Conservation (phyloP, 192 early-diverging fungal species). For the Lobulomyces angularis region DNA sequence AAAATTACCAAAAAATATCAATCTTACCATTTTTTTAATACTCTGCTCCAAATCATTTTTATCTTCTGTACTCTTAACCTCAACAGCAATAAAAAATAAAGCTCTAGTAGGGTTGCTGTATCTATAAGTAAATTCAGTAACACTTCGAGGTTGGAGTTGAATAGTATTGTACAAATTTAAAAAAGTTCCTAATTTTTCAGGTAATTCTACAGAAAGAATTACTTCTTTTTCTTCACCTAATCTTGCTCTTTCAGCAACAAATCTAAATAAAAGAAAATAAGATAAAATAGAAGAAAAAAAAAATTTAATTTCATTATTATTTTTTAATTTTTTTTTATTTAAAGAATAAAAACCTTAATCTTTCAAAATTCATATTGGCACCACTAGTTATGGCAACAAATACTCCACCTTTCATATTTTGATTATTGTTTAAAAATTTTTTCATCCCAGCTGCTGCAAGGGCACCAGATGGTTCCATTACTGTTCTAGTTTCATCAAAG, state of each 20-base stretch:
- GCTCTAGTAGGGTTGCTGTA: conserved; percentile 19
- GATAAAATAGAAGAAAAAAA: too few species aligned
- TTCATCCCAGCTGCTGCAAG: conserved; percentile 35
- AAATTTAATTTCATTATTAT: too few species aligned
- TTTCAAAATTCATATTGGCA: conserved; percentile 47
- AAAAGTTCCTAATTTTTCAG: conserved; percentile 30
- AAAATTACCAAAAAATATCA: too few species aligned
- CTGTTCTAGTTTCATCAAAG: conserved; percentile 25
- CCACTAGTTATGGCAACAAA: conserved; percentile 31
- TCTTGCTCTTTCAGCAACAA: conserved; percentile 34
- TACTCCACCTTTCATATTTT: conserved; percentile 19
- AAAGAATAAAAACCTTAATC: too few species aligned
- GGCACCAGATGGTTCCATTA: conserved; percentile 42
- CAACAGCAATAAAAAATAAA: conserved; percentile 27
- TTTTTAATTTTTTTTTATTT: too few species aligned
- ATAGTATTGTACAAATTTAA: conserved; percentile 24
- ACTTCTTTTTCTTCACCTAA: conserved; percentile 31
- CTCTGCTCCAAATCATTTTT: conserved; percentile 12
- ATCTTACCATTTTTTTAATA: conserved; percentile 4
- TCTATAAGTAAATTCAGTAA: conserved; percentile 36
- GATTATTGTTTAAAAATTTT: conserved; percentile 29
- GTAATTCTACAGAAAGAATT: conserved; percentile 22
- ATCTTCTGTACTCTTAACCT: conserved; percentile 8
- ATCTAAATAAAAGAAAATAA: too few species aligned
- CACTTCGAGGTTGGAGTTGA: conserved; percentile 17